Base-by-base conservation (phyloP, 2,329 filamentous ascomycete species). In the Tolypocladium tropicale region DNA sequence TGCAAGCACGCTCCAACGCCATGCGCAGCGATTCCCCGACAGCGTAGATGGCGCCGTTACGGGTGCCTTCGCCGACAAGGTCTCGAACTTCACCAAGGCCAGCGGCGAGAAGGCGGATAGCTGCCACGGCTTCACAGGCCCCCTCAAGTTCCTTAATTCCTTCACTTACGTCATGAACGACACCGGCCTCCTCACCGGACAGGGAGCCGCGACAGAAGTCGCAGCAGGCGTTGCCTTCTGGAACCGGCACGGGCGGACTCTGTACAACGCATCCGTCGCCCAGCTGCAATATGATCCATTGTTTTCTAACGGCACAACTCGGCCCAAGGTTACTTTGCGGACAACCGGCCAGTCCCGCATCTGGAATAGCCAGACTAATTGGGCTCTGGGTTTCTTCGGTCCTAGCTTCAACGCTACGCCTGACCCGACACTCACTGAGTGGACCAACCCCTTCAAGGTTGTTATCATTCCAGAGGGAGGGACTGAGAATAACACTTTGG, bases 401-500 rank as follows among this genome's bases (percentile, higher is more conserved):
- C 74, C 74, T 10, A 76, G 71, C 28, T 77, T 73, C 62, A 64
- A 70, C 49, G 57, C 64, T 2, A 64, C 63, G 6, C 69, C 72
- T 4, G 65, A 74, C 51, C 69, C 72, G 4, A 68, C 62, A 4
- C 61, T 78, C n/a, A 63, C 62, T 14, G 70, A 72, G 59, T 73
- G 70, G 60, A 70, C 68, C 6, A 64, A 68, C n/a, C 70, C 72
- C 12, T 78, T 74, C 58, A 68, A 79, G 10, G 77, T 88, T 51
- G 67, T 86, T 30, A 72, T 84, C 23, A 82, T 93, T 53, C 80
- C 82, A 9, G 89, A 93, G 68, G 78, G 72, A 6, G 59, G 71
- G 0, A 78, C 76, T 1, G 75, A 75, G 59, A 94, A 94, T 72
- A 93, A 93, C 69, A 90, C 88, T 1, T 78, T 95, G 6, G 59